Conservation (phyloP, 192 early-diverging fungal species). For the Rhizophagus clarus region DNA sequence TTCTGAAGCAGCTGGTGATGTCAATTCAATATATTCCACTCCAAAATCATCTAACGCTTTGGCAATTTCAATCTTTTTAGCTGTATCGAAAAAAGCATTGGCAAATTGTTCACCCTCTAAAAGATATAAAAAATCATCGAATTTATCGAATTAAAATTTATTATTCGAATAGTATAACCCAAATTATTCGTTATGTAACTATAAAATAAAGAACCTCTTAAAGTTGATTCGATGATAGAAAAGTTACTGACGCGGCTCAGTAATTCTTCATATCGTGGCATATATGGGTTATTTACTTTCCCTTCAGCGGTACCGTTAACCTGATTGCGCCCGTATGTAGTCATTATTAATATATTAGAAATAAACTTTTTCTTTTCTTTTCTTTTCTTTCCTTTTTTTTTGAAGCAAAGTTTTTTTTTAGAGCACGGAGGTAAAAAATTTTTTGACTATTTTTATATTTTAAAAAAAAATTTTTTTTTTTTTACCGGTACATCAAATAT, state of each 20-base stretch:
- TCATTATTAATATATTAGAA: neutral
- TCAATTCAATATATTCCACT: slow-evolving; percentile 98
- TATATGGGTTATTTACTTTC: slow-evolving; percentile 40
- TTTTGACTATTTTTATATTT: too few species aligned
- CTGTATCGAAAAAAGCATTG: slow-evolving; percentile 97
- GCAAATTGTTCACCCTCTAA: slow-evolving; percentile 99
- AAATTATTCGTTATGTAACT: neutral
- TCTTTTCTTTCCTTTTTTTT: too few species aligned
- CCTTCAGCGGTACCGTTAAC: neutral
- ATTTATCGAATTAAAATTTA: too few species aligned
- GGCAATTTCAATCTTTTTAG: slow-evolving; percentile 97
- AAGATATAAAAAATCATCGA: slow-evolving; percentile 27
- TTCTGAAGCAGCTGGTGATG: slow-evolving; percentile 95
- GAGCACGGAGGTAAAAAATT: neutral
- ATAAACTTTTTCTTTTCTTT: neutral
- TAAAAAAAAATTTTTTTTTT: neutral
- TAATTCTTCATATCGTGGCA: slow-evolving; percentile 61
- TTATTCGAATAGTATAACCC: neutral
- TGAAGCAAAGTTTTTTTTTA: neutral
- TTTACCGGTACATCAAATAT: neutral
- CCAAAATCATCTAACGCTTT: slow-evolving; percentile 98
- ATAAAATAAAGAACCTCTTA: slow-evolving; percentile 70
- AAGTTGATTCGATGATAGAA: slow-evolving; percentile 94
- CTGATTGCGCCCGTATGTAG: neutral
- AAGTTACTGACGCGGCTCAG: slow-evolving; percentile 88